Percentiles rank a stretch among this genome's conserved stretches.
Conservation (phyloP, 768 basidiomycete genomes). For the Xerocomus potaroensis region DNA sequence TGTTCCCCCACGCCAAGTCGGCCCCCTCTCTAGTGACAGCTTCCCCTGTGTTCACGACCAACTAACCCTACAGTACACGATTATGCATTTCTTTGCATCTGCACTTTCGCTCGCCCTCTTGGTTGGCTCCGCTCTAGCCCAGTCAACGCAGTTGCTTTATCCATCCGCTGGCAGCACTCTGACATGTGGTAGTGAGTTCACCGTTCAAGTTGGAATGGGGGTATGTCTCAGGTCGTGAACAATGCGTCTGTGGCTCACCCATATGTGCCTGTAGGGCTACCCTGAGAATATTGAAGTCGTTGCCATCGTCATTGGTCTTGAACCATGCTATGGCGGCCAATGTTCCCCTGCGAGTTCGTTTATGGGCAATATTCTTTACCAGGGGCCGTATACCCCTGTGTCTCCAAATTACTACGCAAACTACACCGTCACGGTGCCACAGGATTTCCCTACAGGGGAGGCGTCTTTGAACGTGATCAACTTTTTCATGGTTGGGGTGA, state of each 20-base stretch:
- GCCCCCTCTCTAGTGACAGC: not conserved
- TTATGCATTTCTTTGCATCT: constrained; percentile 17
- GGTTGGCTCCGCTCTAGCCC: constrained; percentile 8
- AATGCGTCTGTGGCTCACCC: not conserved
- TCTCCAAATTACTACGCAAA: constrained; percentile 23
- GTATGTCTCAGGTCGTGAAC: not conserved
- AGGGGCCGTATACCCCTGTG: constrained; percentile 30
- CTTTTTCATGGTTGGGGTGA: constrained; percentile 38
- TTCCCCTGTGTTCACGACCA: not conserved
- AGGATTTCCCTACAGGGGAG: constrained; percentile 19
- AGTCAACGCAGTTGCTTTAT: constrained; percentile 1
- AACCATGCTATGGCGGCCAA: constrained; percentile 16
- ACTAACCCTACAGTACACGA: not conserved
- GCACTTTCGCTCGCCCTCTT: constrained; percentile 13
- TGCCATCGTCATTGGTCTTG: constrained; percentile 31
- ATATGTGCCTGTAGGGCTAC: constrained; percentile 13
- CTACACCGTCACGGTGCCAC: constrained; percentile 31
- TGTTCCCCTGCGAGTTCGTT: constrained; percentile 23
- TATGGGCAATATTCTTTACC: constrained; percentile 33
- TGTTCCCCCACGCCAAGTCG: no score
- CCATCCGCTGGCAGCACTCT: constrained; percentile 5
- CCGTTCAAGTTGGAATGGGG: constrained; percentile 9
- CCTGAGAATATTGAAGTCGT: constrained; percentile 25
- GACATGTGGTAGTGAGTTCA: constrained; percentile 2
- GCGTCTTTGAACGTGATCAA: constrained; percentile 37